Evolutionary conservation across 495 filamentous ascomycete genomes (phyloP), one percentile per base, ranked within the genome.

Genomic region (Rusavskia elegans): DNA sequence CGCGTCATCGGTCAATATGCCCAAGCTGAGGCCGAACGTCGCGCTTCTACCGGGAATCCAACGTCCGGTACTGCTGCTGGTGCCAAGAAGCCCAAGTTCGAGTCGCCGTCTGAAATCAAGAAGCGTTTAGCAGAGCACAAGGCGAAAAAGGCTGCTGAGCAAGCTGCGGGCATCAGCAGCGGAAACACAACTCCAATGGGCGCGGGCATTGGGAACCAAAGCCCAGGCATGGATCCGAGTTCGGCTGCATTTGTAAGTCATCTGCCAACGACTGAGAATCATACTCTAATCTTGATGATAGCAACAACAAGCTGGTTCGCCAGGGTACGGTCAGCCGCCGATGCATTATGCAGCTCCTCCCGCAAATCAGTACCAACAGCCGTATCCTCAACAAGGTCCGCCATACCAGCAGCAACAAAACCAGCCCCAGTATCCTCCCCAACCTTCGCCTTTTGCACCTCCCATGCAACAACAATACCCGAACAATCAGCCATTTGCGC

Each of bases 21-120:
- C 64, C 80, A 84, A 56, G 84, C 82, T 10, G 87, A 95, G 66
- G 81, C 82, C 20, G 86, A 95, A 63, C 78, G 87, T 40, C 80
- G 84, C 48, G 81, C 80, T 36, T 75, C 76, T 6, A 95, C 88
- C 2, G 92, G 92, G 5, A 96, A 97, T 61, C 82, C 86, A 2
- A 71, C 71, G 21, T 71, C 86, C 3, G 68, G 73, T 6, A 68
- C 70, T 23, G 60, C 62, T n/a, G 59, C 59, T 29, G 74, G 77
- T 19, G 61, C 73, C 2, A 95, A 95, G 72, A 87, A 84, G 58
- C 77, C 87, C 17, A 93, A 88, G 66, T 69, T 88, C 25, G 87
- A 92, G 56, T 75, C 77, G 16, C 65, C 82, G 0, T 79, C 81
- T 13, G 87, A 93, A 59, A 62, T 94, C 57, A 90, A 89, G 72